Evolutionary conservation across 257 asterid genomes (phyloP).

Genomic region (Solanum lycopersicoides): DNA sequence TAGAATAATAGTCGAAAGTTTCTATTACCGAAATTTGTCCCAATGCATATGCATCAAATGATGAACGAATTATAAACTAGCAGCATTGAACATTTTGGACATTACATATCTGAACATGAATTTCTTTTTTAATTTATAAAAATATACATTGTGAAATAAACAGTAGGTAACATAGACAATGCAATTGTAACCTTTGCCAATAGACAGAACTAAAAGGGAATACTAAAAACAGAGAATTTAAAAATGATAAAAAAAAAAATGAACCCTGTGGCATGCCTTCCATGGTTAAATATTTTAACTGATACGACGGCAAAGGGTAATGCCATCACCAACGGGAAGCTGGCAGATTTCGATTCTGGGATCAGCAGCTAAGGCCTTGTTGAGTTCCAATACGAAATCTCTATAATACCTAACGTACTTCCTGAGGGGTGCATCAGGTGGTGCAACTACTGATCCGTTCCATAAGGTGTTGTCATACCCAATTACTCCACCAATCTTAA

Average conservation of each 20-base stretch:
- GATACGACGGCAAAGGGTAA: slow-evolving; percentile 48
- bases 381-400: slow-evolving; percentile 21
- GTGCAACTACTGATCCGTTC: slow-evolving; percentile 37
- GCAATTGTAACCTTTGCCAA: neutral
- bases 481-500: slow-evolving; percentile 48
- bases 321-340: slow-evolving; percentile 58
- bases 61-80: neutral
- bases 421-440: slow-evolving; percentile 31
- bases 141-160: neutral
- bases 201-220: neutral
- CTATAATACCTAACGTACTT: slow-evolving; percentile 17
- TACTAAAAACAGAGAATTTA: neutral
- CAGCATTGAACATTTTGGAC: neutral
- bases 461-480: slow-evolving; percentile 61
- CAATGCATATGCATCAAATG: too few relatives aligned
- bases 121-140: neutral
- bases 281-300: neutral
- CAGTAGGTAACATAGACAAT: neutral
- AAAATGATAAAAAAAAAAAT: neutral
- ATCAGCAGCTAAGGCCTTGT: slow-evolving; percentile 39
- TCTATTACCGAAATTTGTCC: neutral
- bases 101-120: neutral
- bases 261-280: neutral
- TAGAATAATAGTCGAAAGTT: neutral
- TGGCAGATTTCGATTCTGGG: slow-evolving; percentile 44